phyloP scores from a whole-genome alignment of 2,329 filamentous ascomycete genomes.

The Calonectria henricotiae region DNA sequence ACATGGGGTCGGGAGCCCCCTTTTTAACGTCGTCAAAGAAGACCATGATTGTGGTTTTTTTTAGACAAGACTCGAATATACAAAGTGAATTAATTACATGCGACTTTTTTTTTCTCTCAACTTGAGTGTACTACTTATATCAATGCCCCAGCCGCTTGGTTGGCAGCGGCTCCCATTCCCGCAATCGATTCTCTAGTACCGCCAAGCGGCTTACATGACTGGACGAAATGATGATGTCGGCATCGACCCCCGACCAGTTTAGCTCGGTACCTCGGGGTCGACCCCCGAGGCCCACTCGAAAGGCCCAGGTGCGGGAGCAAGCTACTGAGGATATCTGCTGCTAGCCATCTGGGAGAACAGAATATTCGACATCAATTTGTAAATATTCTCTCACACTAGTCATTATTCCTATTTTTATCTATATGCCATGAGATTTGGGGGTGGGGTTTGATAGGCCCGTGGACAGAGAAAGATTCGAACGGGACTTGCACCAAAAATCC shows the following conservation, averaged over 20 bases:
- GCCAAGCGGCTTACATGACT: conserved; percentile 10
- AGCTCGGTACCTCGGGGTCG: conserved; percentile 5
- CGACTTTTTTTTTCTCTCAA: too few relatives aligned
- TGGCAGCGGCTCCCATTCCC: conserved; percentile 15
- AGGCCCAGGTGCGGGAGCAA: not conserved
- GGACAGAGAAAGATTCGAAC: too few relatives aligned
- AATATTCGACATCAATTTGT: not conserved
- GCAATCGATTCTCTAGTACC: conserved; percentile 12
- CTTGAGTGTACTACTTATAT: conserved; percentile 7
- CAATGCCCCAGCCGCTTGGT: not conserved
- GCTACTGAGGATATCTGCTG: not conserved
- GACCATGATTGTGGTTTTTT: conserved; percentile 33
- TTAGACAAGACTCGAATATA: not conserved
- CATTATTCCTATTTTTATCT: not conserved
- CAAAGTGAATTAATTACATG: not conserved
- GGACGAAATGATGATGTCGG: conserved; percentile 14
- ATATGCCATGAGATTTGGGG: too few relatives aligned
- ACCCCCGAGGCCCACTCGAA: not conserved
- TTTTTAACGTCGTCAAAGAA: conserved; percentile 49
- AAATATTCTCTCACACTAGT: not conserved
- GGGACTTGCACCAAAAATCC: too few relatives aligned
- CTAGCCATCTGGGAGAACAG: not conserved
- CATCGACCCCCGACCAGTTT: conserved; percentile 16
- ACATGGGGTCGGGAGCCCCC: conserved; percentile 56
- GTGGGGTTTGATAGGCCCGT: too few relatives aligned